These are phyloP conservation scores for Botrytis pseudocinerea DNA, from an alignment of 2,329 filamentous ascomycete species.

Conservation along the genomic window DNA sequence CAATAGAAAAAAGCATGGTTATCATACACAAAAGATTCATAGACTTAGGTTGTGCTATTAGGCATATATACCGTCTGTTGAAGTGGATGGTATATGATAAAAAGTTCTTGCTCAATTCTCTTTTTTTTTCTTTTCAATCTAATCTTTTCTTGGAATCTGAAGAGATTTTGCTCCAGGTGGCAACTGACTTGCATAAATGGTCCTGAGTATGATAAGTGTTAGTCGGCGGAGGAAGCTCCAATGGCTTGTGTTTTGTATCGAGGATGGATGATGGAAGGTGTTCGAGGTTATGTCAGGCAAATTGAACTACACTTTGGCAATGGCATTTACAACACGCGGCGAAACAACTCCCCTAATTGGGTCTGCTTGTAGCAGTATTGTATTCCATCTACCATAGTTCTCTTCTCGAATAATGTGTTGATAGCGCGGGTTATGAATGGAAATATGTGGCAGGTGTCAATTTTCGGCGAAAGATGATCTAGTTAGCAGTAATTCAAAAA, in stretches of 20 bases:
- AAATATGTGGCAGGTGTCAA: not conserved
- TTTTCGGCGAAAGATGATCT: not conserved
- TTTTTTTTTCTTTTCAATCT: not conserved
- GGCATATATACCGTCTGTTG: conserved; percentile 10
- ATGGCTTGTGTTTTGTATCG: not conserved
- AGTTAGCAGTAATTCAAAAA: conserved; percentile 1
- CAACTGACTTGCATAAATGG: not conserved
- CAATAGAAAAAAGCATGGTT: conserved; percentile 20
- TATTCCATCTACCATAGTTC: not conserved
- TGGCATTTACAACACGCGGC: not conserved
- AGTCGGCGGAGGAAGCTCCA: not conserved
- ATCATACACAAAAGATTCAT: conserved; percentile 11
- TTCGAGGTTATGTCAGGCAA: not conserved
- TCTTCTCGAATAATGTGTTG: not conserved
- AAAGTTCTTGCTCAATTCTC: not conserved
- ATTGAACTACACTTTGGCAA: not conserved
- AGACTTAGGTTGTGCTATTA: not conserved
- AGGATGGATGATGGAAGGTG: not conserved
- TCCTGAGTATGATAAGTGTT: not conserved
- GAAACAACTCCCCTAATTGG: not conserved
- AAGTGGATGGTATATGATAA: not conserved
- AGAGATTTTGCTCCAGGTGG: not conserved
- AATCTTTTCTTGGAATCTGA: not conserved
- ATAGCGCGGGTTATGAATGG: not conserved
- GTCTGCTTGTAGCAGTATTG: not conserved